These are phyloP conservation scores for Thermothielavioides terrestris DNA, from an alignment of 495 filamentous ascomycete species.

Conservation along the genomic window DNA sequence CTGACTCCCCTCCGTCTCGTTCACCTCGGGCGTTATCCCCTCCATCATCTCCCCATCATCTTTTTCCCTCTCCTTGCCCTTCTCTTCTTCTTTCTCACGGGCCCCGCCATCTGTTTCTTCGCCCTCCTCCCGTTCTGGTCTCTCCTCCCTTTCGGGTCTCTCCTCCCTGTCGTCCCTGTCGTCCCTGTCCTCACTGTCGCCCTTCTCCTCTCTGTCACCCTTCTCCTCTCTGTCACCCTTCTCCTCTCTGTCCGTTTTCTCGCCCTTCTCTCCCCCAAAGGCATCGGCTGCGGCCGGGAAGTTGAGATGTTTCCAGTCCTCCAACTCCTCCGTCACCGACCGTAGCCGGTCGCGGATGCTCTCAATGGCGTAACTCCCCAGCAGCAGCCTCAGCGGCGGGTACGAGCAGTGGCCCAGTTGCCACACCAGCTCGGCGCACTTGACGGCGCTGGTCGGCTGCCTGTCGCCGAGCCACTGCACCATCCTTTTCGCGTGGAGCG, in stretches of 20 bases:
- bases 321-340: constrained; percentile 88
- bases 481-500: constrained; percentile 84
- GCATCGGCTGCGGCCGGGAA: constrained; percentile 37
- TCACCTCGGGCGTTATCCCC: constrained; percentile 1
- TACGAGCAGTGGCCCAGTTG: constrained; percentile 89
- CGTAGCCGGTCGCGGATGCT: constrained; percentile 83
- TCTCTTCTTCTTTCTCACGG: constrained; percentile 3
- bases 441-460: constrained; percentile 85
- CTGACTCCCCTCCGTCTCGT: neutral
- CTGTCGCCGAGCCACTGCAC: constrained; percentile 90
- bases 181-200: constrained; percentile 25
- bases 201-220: constrained; percentile 20
- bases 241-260: constrained; percentile 15
- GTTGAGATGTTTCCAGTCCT: constrained; percentile 82
- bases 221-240: constrained; percentile 6
- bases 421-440: constrained; percentile 94
- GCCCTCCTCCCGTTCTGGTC: constrained; percentile 20
- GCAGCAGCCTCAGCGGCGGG: constrained; percentile 72
- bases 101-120: constrained; percentile 26
- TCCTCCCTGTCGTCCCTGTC: constrained; percentile 4
- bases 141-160: constrained; percentile 8
- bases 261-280: constrained; percentile 15
- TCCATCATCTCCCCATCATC: constrained; percentile 5
- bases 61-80: constrained; percentile 3
- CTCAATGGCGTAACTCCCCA: constrained; percentile 92